Evolutionary conservation across 495 filamentous ascomycete genomes (phyloP), one percentile per base, ranked within the genome.

Genomic region (Cetradonia linearis): DNA sequence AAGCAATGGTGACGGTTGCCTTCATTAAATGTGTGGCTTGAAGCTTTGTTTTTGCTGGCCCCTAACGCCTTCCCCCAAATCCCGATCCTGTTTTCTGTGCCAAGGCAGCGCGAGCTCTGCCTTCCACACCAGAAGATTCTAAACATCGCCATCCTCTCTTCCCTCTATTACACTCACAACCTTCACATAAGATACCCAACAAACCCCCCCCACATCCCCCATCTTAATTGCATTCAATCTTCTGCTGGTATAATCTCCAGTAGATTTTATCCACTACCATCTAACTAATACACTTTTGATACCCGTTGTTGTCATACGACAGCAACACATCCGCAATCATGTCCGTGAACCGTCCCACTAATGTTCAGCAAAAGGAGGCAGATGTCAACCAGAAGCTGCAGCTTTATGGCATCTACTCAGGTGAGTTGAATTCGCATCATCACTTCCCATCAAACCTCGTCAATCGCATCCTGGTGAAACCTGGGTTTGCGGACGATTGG

Each of bases 381-480:
- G 77, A 97, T 71, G 86, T 98, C 70, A 95, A 95, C 72, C 80
- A 83, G 65, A 98, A 98, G 77, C 83, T 98, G 48, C 93, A 96
- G 72, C 73, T 97, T 27, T 97, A 91, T 70, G 93, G 94, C 68
- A 96, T 97, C 70, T 81, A 83, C 71, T 82, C 82, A 66, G 85
- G 86, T 87, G 76, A 60, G 76, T 71, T n/a, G 1, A 20, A 11
- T 20, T 16, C 27, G 16, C 44, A 30, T 46, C 34, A 37, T 37
- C 37, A 13, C 2, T 34, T 31, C 8, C 10, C 5, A 31, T 11
- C 56, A 42, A 25, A 48, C 52, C 30, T 20, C 49, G 1, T n/a
- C 28, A 20, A 36, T 33, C 10, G 9, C 50, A 7, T 34, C 5
- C 30, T 54, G 30, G 57, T 28, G 27, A 34, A n/a, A 28, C 34